A percentile compares a stretch with the other conserved stretches of the same genome.
Evolutionary conservation across 805 yeast genomes (phyloP).

Genomic region (Nakazawaea ishiwadae): DNA sequence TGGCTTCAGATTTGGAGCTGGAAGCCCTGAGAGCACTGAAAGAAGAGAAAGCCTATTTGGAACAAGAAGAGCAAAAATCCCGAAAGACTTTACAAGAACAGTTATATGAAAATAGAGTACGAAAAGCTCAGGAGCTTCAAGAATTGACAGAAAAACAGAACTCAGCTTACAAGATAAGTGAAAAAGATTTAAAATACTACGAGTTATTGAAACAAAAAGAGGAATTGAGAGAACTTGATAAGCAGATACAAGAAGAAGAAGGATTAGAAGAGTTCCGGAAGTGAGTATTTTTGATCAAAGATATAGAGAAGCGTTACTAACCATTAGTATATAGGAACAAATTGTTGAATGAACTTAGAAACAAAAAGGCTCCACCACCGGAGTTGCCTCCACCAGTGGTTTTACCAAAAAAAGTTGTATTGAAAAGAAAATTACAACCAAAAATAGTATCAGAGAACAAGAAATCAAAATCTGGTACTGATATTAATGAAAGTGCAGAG

Average conservation of each 20-base stretch:
- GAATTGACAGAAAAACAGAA: conserved; percentile 32
- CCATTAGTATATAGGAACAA: background rate
- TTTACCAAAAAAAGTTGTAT: background rate
- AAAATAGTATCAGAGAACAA: background rate
- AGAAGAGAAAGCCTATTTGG: conserved; percentile 15
- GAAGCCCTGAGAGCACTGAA: conserved; percentile 17
- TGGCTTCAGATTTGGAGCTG: conserved; percentile 14
- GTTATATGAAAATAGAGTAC: conserved; percentile 31
- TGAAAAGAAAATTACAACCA: background rate
- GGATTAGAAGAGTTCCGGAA: conserved; percentile 10
- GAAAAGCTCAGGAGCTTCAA: conserved; percentile 21
- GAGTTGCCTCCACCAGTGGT: background rate
- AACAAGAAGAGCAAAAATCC: conserved; percentile 20
- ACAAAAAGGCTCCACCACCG: background rate
- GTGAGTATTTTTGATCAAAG: conserved; percentile 3
- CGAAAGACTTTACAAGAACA: conserved; percentile 39
- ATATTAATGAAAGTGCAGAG: background rate
- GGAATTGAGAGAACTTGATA: conserved; percentile 21
- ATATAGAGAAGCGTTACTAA: conserved; percentile 1
- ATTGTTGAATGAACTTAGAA: background rate
- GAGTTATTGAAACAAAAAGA: conserved; percentile 15
- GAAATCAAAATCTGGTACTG: background rate
- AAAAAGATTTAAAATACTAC: conserved; percentile 32
- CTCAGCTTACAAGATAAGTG: conserved; percentile 36
- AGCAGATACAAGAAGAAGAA: conserved; percentile 16